Evolutionary conservation across 441 rosid species (phyloP).

Genomic region (Pelargonium citronellum): DNA sequence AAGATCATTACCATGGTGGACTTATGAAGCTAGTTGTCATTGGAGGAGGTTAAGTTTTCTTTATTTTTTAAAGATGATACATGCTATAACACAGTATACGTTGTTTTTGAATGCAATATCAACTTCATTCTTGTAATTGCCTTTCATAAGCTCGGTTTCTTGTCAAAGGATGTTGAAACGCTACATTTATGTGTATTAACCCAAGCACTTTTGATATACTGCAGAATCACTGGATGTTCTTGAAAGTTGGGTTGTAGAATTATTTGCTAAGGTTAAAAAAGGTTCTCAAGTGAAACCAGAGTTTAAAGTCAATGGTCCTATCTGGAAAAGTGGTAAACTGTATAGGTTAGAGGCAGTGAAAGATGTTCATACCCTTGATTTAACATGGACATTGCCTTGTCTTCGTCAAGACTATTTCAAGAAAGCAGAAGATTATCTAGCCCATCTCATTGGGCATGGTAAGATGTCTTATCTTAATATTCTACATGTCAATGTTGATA

Average conservation of each 20-base stretch:
- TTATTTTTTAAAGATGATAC: conserved; percentile 17
- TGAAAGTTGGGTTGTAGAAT: conserved; percentile 79
- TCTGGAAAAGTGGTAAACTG: conserved; percentile 74
- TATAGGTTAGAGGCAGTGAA: conserved; percentile 82
- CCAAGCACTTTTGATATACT: conserved; percentile 15
- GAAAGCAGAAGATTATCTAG: conserved; percentile 91
- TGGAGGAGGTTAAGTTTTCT: conserved; percentile 70
- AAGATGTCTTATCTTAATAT: conserved; percentile 20
- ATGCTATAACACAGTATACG: conserved; percentile 2
- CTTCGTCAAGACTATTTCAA: conserved; percentile 78
- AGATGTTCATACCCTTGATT: conserved; percentile 79
- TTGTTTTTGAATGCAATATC: conserved; percentile 7
- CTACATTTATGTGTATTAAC: conserved; percentile 4
- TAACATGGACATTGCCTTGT: conserved; percentile 87
- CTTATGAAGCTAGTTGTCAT: conserved; percentile 91
- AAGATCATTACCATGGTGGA: conserved; percentile 74
- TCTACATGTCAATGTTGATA: background rate
- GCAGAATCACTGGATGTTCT: conserved; percentile 87
- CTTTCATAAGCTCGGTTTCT: background rate
- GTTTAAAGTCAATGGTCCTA: conserved; percentile 54
- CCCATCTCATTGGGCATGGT: conserved; percentile 96
- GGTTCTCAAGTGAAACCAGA: conserved; percentile 59
- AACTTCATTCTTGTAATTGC: background rate
- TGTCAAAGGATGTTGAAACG: background rate
- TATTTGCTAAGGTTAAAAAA: conserved; percentile 57